Conservation (phyloP, 179 eudicot species). For the Heliamphora pulchella region DNA sequence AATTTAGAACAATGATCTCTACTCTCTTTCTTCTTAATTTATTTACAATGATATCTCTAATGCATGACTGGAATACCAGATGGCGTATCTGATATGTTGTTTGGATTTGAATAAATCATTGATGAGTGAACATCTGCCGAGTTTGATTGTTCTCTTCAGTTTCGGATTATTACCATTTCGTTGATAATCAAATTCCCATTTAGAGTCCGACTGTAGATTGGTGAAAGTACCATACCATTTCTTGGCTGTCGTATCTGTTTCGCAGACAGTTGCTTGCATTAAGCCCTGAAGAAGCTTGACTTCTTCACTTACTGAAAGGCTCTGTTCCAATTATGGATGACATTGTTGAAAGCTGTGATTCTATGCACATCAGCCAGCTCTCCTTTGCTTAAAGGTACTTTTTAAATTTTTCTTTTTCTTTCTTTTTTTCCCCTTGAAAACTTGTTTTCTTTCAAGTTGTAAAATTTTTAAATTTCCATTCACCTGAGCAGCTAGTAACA, state of each 20-base stretch:
- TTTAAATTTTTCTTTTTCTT: background rate
- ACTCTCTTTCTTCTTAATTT: no score
- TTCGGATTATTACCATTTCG: background rate
- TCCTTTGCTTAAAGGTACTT: background rate
- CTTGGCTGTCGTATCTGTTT: no score
- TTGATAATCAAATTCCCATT: background rate
- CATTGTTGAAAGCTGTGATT: no score
- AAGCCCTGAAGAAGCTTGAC: background rate
- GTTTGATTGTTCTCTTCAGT: constrained; percentile 13
- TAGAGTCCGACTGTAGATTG: background rate
- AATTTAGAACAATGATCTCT: no score
- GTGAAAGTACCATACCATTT: no score
- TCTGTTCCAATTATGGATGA: background rate
- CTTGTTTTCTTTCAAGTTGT: background rate
- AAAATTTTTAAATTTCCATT: background rate
- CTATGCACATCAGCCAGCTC: no score
- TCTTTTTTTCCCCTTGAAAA: background rate
- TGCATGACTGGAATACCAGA: background rate
- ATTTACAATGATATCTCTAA: no score
- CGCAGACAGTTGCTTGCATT: no score
- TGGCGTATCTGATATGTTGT: background rate
- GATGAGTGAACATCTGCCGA: background rate
- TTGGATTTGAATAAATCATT: constrained; percentile 7
- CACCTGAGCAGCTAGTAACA: background rate
- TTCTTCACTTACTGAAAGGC: background rate